These are phyloP conservation scores for Calonectria fujianensis DNA, from an alignment of 2,329 filamentous ascomycete species.

Conservation along the genomic window DNA sequence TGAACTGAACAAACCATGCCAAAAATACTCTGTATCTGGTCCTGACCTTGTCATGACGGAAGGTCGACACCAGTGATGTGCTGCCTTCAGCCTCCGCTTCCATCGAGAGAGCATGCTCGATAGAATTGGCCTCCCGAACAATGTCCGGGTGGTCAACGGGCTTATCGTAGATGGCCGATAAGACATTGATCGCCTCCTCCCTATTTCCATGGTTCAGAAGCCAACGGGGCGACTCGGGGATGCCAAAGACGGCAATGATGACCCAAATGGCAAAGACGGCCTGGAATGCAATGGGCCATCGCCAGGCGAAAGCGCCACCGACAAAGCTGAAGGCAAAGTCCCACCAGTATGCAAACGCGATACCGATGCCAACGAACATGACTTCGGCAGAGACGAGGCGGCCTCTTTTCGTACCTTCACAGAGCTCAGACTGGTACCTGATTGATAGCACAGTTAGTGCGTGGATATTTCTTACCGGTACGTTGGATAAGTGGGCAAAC, in stretches of 20 bases:
- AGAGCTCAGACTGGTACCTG: constrained; percentile 61
- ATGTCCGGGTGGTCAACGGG: constrained; percentile 59
- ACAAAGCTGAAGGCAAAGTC: constrained; percentile 59
- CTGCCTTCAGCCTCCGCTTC: constrained; percentile 56
- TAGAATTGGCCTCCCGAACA: constrained; percentile 59
- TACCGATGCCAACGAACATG: constrained; percentile 62
- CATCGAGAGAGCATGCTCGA: constrained; percentile 63
- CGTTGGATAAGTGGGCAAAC: accelerated
- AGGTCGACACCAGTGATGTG: constrained; percentile 63
- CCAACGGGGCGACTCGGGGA: constrained; percentile 65
- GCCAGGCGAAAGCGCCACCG: constrained; percentile 48
- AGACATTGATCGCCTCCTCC: constrained; percentile 60
- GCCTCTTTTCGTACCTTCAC: constrained; percentile 68
- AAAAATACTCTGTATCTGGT: constrained; percentile 43
- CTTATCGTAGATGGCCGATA: constrained; percentile 63
- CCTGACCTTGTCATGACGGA: constrained; percentile 44
- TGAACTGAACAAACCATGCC: constrained; percentile 46
- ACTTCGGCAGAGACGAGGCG: constrained; percentile 70
- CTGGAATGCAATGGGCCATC: constrained; percentile 55
- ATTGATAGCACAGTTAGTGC: background rate
- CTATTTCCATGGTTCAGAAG: constrained; percentile 60
- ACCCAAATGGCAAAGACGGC: constrained; percentile 58
- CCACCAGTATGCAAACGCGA: constrained; percentile 65
- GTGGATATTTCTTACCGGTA: too few relatives aligned
- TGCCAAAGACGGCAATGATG: constrained; percentile 58